Evolutionary conservation across 805 yeast genomes (phyloP).

Genomic region (Helenozyma rhizophorensis): DNA sequence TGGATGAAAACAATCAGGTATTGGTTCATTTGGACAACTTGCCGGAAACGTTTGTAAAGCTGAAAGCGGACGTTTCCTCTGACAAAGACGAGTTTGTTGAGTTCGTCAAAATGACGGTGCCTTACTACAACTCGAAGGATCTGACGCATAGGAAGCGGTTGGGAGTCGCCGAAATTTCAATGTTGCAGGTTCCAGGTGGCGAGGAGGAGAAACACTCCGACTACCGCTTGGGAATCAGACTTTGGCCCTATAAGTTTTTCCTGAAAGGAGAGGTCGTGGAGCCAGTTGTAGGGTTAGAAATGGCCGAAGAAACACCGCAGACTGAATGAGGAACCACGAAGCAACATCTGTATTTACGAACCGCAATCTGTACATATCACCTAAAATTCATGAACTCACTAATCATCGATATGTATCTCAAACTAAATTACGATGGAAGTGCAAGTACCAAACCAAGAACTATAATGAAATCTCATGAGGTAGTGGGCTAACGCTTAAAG

Average conservation of each 20-base stretch:
- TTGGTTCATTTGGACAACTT: conserved; percentile 16
- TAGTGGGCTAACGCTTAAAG: conserved; percentile 5
- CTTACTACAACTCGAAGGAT: conserved; percentile 24
- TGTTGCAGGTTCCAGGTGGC: conserved; percentile 19
- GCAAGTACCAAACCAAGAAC: no score
- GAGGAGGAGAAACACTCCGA: conserved; percentile 1
- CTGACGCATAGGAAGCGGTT: conserved; percentile 17
- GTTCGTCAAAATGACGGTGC: conserved; percentile 34
- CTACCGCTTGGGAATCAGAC: conserved; percentile 7
- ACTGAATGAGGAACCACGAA: no score
- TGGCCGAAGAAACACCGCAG: no score
- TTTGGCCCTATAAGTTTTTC: conserved; percentile 11
- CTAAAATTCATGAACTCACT: no score
- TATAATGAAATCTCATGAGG: no score
- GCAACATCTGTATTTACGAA: no score
- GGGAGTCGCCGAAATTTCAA: conserved; percentile 31
- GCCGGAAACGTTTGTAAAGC: conserved; percentile 15
- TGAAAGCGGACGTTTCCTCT: conserved; percentile 16
- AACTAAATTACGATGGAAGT: no score
- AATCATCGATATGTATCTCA: no score
- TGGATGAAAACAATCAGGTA: conserved; percentile 33
- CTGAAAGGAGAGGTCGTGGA: conserved; percentile 3
- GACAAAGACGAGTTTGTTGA: conserved; percentile 5
- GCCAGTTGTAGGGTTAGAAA: no score
- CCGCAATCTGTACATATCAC: no score